Evolutionary conservation across 164 flowering plant genomes (phyloP), one percentile per base, ranked within the genome.

Genomic region (Nymphaea colorata): DNA sequence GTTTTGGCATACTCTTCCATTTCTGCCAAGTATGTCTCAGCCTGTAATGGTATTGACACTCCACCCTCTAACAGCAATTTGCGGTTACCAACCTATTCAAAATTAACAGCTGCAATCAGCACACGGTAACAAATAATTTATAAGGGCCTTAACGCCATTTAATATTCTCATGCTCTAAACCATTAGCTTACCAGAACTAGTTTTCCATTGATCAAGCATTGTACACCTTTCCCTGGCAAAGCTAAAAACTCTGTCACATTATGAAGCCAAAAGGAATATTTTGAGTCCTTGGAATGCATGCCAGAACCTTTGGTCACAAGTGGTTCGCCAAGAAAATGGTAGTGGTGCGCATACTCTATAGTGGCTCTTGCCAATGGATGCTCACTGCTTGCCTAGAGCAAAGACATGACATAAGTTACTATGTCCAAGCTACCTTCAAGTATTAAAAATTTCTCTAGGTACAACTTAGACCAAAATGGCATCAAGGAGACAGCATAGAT

Each of bases 351-450:
- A 78, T 95, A 90, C 64, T 86, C 90, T 64, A 86, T 75, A 47
- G 90, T 77, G 44, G 99, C 99, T 82, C 82, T 90, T 36, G 78
- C 97, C 76, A 95, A 70, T 65, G 99, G 99, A 65, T 95, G 99
- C 75, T 95, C 99, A 78, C 99, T 95, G 83, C 94, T 84, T 65
- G 93, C 94, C 99, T 95, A 47, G 3, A 12, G 12, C 55, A 4
- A 7, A 47, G 11, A 47, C 55, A 47, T 47, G 55, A 47, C 55
- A 47, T 6, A 47, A 12, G 7, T 47, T 47, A 47, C 36, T 25
- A 25, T 25, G 1, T 25, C 36, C 36, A 25, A 25, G 36, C 36
- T 25, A 25, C 36, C 36, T 25, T 25, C 36, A 25, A 25, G 36
- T 25, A 25, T 0, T 25, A 25, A 25, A 25, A 25, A 25, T 25